Base-by-base conservation (phyloP, 192 early-diverging fungal species). In the Lobosporangium transversale region DNA sequence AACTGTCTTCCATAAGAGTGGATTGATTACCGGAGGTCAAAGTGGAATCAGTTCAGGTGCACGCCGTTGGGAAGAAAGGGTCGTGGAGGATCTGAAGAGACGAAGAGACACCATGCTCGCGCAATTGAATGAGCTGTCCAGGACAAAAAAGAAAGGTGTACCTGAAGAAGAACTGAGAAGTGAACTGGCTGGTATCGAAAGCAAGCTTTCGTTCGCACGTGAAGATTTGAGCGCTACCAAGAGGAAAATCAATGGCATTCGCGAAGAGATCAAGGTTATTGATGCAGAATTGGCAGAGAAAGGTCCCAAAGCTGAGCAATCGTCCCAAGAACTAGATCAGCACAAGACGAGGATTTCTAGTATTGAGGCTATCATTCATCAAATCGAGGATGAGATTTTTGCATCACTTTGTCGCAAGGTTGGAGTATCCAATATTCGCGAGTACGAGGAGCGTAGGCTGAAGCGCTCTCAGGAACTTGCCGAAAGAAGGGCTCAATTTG, bases 1-100 rank as follows among this genome's bases (percentile, higher is more conserved):
- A 30, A 92, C 91, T 1, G 86, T 98, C 23, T 94, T 99, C 68
- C 97, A 98, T 80, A 96, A 94, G 65, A 96, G 89, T 53, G 98
- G 98, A 30, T 81, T 98, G 70, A 98, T 99, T 47, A 98, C 97
- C 3, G 98, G 93, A 62, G 92, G 92, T 4, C 76, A 85, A 35
- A 81, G 80, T 59, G 63, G 87, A 1, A 58, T 78, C 48, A 78
- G 81, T 49, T 68, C 80, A 7, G 67, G 45, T 20, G 82, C 80
- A 26, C 83, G 89, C 50, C 76, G 91, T 37, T 98, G 96, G 95
- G 92, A 97, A 50, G 96, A 95, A 23, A 88, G 89, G 20, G 94
- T 94, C 21, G 83, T 98, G 18, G 96, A 97, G 51, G 90, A 88
- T 20, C 68, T 94, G 68, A 85, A 86, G 45, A 88, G 87, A 53